Base-by-base conservation (phyloP, 2,329 filamentous ascomycete genomes). In the Kalmusia sp. region DNA sequence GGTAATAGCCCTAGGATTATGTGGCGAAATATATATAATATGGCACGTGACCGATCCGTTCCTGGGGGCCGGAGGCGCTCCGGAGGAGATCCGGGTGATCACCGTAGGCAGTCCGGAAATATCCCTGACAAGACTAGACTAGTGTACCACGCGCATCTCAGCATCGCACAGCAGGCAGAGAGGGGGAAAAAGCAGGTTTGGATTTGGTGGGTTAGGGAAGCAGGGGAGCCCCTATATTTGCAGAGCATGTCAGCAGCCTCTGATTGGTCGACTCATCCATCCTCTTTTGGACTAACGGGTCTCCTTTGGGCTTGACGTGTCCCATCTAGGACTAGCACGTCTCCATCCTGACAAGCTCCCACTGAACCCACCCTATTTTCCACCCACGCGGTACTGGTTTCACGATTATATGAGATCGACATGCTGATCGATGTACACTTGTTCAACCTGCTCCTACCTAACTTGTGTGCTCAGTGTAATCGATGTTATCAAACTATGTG, bases 361-460 rank as follows among this genome's bases (percentile, higher is more conserved):
- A 43, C 14, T 17, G 22, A 19, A 31, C 15, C 24, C 25, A 39
- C 37, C 19, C 19, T 11, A 14, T 43, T 31, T 43, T 43, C 25
- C n/a, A 43, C 15, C 39, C 38, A 39, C 39, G 39, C 39, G 39
- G 39, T 14, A 43, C 25, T n/a, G 39, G n/a, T 19, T 43, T 43
- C 17, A 38, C 39, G 24, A 6, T 12, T 21, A 30, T 28, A 17
- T 30, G 39, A 21, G 25, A 43, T 43, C 39, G 25, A 31, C 39
- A 43, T 43, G 39, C 25, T 43, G 39, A 43, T 43, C 25, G n/a
- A 6, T 30, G 39, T 43, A 21, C 24, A 43, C 7, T 21, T 21
- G 14, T 19, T 43, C 14, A 4, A 30, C n/a, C n/a, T 43, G 39
- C 39, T 43, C 27, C 25, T 43, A 19, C 39, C 19, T 3, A 14